Conservation (phyloP, 2,329 filamentous ascomycete species). For the Trematosphaeria pertusa region DNA sequence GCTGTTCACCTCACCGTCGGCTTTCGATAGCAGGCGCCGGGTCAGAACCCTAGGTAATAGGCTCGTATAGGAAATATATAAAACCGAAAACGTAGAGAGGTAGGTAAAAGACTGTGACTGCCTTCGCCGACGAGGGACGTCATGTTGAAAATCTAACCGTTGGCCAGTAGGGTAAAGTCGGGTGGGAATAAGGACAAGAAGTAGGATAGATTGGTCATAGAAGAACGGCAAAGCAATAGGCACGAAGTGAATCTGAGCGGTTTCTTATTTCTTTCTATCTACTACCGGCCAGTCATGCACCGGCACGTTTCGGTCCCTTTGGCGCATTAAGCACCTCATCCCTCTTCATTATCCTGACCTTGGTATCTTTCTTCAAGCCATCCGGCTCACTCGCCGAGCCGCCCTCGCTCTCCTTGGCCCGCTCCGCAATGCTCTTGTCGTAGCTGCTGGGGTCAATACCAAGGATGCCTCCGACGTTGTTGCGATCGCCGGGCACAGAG, state of each 20-base stretch:
- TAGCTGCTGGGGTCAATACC: constrained; percentile 69
- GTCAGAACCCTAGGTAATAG: too few relatives aligned
- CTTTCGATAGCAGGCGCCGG: too few relatives aligned
- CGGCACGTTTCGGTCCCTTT: constrained; percentile 44
- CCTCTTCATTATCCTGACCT: constrained; percentile 48
- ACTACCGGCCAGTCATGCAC: constrained; percentile 23
- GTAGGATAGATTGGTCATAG: not conserved
- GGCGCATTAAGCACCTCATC: constrained; percentile 45
- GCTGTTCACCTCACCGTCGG: too few relatives aligned
- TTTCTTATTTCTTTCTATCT: constrained; percentile 41
- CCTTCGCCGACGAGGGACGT: too few relatives aligned
- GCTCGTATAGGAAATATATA: too few relatives aligned
- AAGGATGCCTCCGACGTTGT: constrained; percentile 73
- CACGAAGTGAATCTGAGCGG: constrained; percentile 20
- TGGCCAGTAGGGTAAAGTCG: not conserved
- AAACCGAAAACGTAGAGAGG: too few relatives aligned
- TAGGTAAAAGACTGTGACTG: too few relatives aligned
- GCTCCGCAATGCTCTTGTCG: constrained; percentile 53
- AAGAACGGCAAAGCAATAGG: not conserved
- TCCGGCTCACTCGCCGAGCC: constrained; percentile 25
- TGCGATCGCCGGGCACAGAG: constrained; percentile 92
- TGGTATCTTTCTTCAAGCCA: constrained; percentile 39
- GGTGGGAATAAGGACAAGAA: not conserved
- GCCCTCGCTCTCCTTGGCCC: constrained; percentile 42
- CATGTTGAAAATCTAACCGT: too few relatives aligned